Evolutionary conservation across 768 basidiomycete species (phyloP), one percentile per base, ranked within the genome.

Genomic region (Artomyces pyxidatus): DNA sequence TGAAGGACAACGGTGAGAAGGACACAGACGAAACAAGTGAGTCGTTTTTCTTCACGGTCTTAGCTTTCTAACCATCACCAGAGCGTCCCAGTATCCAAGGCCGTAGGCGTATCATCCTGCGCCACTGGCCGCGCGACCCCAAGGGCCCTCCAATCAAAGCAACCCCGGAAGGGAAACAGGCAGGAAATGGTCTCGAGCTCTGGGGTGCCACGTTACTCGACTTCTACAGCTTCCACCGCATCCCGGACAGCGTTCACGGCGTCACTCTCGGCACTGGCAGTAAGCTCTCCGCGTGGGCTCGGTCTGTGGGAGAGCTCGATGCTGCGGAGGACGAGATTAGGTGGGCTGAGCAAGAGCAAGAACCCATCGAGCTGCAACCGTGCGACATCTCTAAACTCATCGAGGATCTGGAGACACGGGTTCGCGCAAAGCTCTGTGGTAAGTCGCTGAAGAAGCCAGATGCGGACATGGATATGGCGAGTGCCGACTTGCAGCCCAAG

Each of bases 171-270:
- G 42, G 62, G 67, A 0, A 52, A 62, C 0, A 65, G 68, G 39
- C 3, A 41, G 22, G 39, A 4, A 14, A 41, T 41, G 6, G n/a
- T n/a, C n/a, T n/a, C n/a, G n/a, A n/a, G n/a, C 53, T 67, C 11
- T 77, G 74, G 74, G 73, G 74, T 37, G 68, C 66, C 8, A 70
- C 70, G 1, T 51, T 74, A 1, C 61, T 64, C 26, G 71, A 76
- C 47, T 74, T 77, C 48, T 75, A 65, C 51, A 50, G n/a, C 1
- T 61, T 66, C 17, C 28, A 48, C 0, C 39, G 14, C 19, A 16
- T 1, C 39, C 39, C 39, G 22, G 19, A 5, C 19, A 8, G 16
- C 39, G 1, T 60, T 65, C 32, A 19, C 22, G 49, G 60, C 7
- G 26, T 50, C 10, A 61, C 61, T 3, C 53, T 58, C 6, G 60